Conservation (phyloP, 768 basidiomycete species). For the Rhodotorula diobovata region DNA sequence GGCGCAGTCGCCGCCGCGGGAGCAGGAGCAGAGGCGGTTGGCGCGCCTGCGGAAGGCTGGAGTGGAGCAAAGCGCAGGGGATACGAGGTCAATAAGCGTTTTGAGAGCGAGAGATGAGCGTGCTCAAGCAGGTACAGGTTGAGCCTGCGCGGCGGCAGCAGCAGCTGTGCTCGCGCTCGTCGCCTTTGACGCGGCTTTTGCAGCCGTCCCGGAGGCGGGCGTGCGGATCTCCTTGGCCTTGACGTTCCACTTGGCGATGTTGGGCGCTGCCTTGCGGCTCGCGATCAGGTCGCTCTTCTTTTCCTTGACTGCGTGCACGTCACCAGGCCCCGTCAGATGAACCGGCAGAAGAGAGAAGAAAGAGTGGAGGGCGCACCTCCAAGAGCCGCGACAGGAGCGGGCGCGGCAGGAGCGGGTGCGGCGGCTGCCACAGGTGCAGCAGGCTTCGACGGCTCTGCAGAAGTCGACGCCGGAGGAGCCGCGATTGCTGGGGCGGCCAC, state of each 20-base stretch:
- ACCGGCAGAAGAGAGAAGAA: not conserved
- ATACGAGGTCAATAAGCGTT: constrained; percentile 13
- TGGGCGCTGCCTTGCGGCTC: constrained; percentile 65
- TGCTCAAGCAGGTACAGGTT: constrained; percentile 28
- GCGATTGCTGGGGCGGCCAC: not conserved
- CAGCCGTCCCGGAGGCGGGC: not conserved
- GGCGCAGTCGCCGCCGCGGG: not conserved
- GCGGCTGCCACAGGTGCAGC: not conserved
- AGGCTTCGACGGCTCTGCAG: not conserved
- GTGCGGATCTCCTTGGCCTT: constrained; percentile 76
- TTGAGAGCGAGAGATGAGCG: constrained; percentile 17
- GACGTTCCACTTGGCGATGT: constrained; percentile 96
- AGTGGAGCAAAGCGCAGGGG: not conserved
- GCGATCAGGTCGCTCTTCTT: constrained; percentile 37
- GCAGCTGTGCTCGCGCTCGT: not conserved
- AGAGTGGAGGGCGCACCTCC: constrained; percentile 9
- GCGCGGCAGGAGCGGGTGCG: not conserved
- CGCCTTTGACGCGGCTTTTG: constrained; percentile 9
- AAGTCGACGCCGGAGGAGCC: not conserved
- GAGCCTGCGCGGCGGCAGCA: not conserved
- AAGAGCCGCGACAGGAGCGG: too few relatives aligned
- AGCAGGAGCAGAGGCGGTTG: not conserved
- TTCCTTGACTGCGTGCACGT: constrained; percentile 12
- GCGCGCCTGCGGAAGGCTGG: not conserved
- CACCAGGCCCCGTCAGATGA: not conserved